Evolutionary conservation across 148 eudicot genomes (phyloP).

Genomic region (Selenicereus undatus): DNA sequence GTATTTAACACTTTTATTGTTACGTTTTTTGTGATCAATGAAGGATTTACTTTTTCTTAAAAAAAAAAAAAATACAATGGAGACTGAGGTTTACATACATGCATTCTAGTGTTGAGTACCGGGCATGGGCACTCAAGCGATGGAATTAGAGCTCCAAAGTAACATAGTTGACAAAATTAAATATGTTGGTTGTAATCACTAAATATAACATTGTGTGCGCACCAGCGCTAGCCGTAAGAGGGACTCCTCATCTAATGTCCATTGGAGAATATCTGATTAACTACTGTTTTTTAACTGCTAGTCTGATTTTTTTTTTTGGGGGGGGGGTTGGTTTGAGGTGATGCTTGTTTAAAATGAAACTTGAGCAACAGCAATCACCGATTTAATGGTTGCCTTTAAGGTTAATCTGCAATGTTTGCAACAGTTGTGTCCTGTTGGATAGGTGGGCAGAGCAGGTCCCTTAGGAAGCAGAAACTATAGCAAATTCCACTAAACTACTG

Average conservation of each 20-base stretch:
- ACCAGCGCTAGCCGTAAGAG: not conserved
- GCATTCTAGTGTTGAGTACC: not conserved
- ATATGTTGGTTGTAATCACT: not conserved
- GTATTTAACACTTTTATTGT: no score
- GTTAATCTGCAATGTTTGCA: no score
- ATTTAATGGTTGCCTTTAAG: not conserved
- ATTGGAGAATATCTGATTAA: not conserved
- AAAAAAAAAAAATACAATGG: no score
- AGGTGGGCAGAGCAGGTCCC: not conserved
- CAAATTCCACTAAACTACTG: not conserved
- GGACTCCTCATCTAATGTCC: not conserved
- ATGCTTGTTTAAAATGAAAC: not conserved
- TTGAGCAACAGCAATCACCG: not conserved
- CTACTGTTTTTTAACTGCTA: not conserved
- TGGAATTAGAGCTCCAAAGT: not conserved
- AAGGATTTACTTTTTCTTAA: no score
- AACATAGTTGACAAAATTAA: not conserved
- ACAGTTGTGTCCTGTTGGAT: not conserved
- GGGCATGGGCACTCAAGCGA: not conserved
- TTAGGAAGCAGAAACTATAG: not conserved
- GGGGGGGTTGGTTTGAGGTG: not conserved
- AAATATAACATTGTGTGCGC: not conserved
- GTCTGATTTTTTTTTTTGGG: no score
- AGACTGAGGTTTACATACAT: not conserved
- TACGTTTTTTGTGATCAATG: no score